Evolutionary conservation across 1,139 yeast species (phyloP), one percentile per base, ranked within the genome.

Genomic region (Kodamaea ohmeri): DNA sequence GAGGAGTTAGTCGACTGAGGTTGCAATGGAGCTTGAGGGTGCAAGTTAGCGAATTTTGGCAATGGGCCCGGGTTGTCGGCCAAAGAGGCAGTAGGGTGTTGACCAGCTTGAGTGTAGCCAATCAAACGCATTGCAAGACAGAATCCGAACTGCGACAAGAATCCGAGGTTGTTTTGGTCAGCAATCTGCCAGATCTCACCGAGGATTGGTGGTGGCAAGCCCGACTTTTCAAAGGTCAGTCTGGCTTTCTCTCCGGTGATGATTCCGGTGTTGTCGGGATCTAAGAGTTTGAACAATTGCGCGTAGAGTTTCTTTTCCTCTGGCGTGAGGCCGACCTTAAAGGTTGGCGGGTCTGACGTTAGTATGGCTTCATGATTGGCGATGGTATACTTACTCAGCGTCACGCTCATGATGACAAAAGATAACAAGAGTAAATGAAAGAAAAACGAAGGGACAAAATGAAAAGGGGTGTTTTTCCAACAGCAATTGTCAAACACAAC

Each of bases 121-220:
- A 94, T 87, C 50, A 88, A 68, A 58, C 99, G 76, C 78, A 92
- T 74, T 20, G 97, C 96, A 40, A 80, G 73, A 46, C 87, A 78
- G 62, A 94, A 94, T 18, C 92, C 92, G 46, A 76, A 72, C 55
- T 83, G 89, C 49, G 86, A 83, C 49, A 94, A 70, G 56, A 83
- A 86, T 0, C 98, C 99, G 49, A 81, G 73, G 62, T 88, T 89
- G 45, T 80, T 82, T 14, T 77, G 74, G 63, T 92, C 99, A 12
- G 96, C 90, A 34, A 85, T 59, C 58, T 87, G 94, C 98, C 98
- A 94, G 44, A 94, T 83, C 59, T 89, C 95, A 4, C 97, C 96
- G 37, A 92, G 68, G 26, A 78, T 67, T 14, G 80, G 71, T 2
- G 95, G 83, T 6, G 95, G 82, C 39, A 92, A 72, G 1, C 95